Conservation (phyloP, 1,284 basidiomycete species). For the Sanghuangporus baumii region DNA sequence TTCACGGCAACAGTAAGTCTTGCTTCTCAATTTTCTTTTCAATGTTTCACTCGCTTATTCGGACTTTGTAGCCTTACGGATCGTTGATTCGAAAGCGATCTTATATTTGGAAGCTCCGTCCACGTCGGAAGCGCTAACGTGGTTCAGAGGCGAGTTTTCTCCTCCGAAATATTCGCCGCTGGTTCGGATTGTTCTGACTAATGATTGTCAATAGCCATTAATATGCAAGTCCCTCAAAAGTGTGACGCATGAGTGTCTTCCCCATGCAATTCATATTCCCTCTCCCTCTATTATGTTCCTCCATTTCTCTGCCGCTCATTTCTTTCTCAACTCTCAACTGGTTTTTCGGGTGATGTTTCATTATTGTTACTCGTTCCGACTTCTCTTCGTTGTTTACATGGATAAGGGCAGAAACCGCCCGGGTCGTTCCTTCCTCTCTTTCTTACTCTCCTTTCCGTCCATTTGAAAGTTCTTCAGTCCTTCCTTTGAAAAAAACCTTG, state of each 20-base stretch:
- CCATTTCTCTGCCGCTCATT: slow-evolving; percentile 1
- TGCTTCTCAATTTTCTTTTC: slow-evolving; percentile 20
- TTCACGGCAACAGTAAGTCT: slow-evolving; percentile 73
- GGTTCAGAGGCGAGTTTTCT: slow-evolving; percentile 72
- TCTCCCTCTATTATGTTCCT: slow-evolving; percentile 1
- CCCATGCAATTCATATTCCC: slow-evolving; percentile 1
- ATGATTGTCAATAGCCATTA: slow-evolving; percentile 42
- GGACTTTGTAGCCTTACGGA: slow-evolving; percentile 54
- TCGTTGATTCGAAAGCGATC: slow-evolving; percentile 87
- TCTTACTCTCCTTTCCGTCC: slow-evolving; percentile 3
- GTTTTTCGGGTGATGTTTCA: slow-evolving; percentile 6
- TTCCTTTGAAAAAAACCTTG: neutral
- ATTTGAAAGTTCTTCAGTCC: neutral
- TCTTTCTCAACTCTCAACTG: neutral
- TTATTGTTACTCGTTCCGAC: slow-evolving; percentile 3
- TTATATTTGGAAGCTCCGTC: slow-evolving; percentile 87
- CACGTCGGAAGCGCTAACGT: slow-evolving; percentile 78
- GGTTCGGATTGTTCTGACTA: neutral
- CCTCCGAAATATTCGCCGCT: neutral
- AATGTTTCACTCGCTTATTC: slow-evolving; percentile 11
- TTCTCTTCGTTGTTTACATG: neutral
- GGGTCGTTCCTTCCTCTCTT: slow-evolving; percentile 1
- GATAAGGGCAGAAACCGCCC: slow-evolving; percentile 1
- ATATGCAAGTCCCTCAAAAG: slow-evolving; percentile 48
- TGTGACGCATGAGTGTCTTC: slow-evolving; percentile 11